phyloP scores from a whole-genome alignment of 2,329 filamentous ascomycete species.

The Diaporthe humulicola region DNA sequence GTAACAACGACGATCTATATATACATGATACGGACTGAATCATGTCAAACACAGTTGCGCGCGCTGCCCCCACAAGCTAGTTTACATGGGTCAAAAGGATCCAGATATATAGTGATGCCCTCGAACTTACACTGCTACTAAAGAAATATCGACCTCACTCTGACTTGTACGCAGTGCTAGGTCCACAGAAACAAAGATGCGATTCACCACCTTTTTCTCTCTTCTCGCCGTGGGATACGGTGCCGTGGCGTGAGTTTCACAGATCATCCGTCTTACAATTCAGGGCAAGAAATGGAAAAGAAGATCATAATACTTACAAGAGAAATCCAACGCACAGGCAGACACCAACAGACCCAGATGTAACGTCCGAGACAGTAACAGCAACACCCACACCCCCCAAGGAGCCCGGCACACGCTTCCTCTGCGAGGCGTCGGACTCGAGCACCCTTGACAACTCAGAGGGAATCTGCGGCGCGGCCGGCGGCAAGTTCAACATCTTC shows the following conservation, averaged over 20 bases:
- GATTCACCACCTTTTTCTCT: background rate
- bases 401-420: background rate
- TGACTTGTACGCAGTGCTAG: background rate
- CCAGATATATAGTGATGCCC: background rate
- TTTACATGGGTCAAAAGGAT: background rate
- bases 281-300: no score
- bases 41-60: constrained; percentile 5
- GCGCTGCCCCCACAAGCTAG: background rate
- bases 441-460: background rate
- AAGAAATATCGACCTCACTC: no score
- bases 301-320: background rate
- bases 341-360: background rate
- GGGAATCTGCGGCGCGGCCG: background rate
- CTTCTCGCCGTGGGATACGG: constrained; percentile 12
- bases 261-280: background rate
- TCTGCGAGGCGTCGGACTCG: background rate
- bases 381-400: background rate
- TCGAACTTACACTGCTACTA: background rate
- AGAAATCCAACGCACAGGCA: background rate
- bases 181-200: background rate
- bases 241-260: background rate
- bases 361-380: background rate
- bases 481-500: background rate
- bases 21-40: constrained; percentile 21
- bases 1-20: constrained; percentile 8